These are phyloP conservation scores for Coemansia sp. DNA, from an alignment of 192 early-diverging fungal species.

Conservation along the genomic window DNA sequence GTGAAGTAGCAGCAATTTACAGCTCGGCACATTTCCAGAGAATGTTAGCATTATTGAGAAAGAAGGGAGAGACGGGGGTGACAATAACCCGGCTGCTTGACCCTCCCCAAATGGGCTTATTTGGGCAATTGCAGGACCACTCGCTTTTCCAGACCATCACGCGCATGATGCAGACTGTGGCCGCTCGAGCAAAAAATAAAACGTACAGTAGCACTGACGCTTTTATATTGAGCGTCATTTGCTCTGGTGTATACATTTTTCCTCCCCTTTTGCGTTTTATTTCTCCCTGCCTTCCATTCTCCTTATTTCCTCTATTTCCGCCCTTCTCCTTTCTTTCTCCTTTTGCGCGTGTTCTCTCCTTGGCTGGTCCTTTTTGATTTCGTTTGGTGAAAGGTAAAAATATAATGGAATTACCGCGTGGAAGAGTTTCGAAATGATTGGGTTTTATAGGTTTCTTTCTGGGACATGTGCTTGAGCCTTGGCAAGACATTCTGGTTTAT, in stretches of 20 bases:
- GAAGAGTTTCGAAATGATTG: neutral
- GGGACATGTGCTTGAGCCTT: neutral
- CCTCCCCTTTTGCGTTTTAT: neutral
- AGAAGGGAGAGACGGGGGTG: neutral
- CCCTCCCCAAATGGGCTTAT: neutral
- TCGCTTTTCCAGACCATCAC: slow-evolving; percentile 7
- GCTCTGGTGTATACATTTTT: neutral
- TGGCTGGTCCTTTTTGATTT: slow-evolving; percentile 3
- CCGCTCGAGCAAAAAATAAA: neutral
- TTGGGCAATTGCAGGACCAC: slow-evolving; percentile 1
- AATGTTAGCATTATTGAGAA: neutral
- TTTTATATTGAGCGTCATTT: slow-evolving; percentile 1
- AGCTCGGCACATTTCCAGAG: neutral
- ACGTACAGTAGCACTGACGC: neutral
- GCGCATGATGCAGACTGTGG: neutral
- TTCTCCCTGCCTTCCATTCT: slow-evolving; percentile 5
- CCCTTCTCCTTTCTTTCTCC: neutral
- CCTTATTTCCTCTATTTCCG: slow-evolving; percentile 6
- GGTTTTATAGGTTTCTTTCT: slow-evolving; percentile 1
- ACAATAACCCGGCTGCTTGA: neutral
- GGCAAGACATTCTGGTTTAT: neutral
- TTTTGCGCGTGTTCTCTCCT: neutral
- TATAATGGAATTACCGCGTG: neutral
- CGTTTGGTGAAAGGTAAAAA: neutral
- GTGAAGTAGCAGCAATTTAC: neutral